Conservation (phyloP, 139 green algal species). For the Chlamydomonas asymmetrica region DNA sequence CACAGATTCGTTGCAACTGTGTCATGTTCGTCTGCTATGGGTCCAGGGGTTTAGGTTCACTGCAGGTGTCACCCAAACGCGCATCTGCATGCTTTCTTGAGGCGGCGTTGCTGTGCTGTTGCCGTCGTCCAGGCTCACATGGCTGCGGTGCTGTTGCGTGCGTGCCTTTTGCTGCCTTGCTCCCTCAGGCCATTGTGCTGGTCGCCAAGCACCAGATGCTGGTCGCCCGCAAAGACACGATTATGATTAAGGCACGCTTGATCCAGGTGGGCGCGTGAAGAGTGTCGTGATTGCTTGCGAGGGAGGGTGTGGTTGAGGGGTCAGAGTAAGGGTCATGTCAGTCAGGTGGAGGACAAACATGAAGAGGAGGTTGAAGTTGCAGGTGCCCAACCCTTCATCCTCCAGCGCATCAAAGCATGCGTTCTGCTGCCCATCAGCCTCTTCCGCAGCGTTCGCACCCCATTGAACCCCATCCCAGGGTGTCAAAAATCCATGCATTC, state of each 20-base stretch:
- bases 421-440: background rate
- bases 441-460: background rate
- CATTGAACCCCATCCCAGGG: background rate
- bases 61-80: too few relatives aligned
- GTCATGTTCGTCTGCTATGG: too few relatives aligned
- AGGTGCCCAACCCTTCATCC: background rate
- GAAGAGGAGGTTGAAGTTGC: background rate
- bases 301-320: background rate
- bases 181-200: conserved; percentile 45
- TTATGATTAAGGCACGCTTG: conserved; percentile 49
- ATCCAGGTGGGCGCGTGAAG: conserved; percentile 31
- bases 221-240: conserved; percentile 52
- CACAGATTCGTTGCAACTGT: too few relatives aligned
- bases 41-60: too few relatives aligned
- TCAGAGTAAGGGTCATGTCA: background rate
- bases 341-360: background rate
- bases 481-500: background rate
- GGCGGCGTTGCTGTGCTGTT: too few relatives aligned
- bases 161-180: conserved; percentile 22
- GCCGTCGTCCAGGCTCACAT: too few relatives aligned
- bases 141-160: too few relatives aligned
- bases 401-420: background rate
- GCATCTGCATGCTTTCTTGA: too few relatives aligned
- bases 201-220: conserved; percentile 46
- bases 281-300: background rate